Evolutionary conservation across 306 rosid species (phyloP).

Genomic region (Quercus gilva): DNA sequence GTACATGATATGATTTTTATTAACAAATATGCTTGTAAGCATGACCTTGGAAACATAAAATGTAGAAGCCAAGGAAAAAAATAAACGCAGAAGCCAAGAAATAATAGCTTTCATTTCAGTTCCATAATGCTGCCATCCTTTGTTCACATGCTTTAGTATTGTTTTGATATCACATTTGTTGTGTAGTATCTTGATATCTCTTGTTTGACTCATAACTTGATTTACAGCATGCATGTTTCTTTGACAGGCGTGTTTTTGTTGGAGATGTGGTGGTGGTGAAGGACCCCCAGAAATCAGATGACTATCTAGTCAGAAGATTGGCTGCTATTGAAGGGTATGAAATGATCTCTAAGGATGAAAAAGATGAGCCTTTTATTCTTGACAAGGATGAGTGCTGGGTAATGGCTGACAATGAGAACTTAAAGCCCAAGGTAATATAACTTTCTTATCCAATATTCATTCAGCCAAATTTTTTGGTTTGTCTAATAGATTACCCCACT

Average conservation of each 20-base stretch:
- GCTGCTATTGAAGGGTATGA: conserved; percentile 90
- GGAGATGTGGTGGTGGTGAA: conserved; percentile 93
- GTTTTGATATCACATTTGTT: neutral
- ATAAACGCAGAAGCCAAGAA: neutral
- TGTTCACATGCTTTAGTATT: neutral
- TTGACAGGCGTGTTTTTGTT: conserved; percentile 74
- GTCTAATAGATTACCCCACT: neutral
- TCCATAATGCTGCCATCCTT: neutral
- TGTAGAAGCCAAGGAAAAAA: neutral
- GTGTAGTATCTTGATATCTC: neutral
- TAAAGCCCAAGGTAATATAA: conserved; percentile 72
- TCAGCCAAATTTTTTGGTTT: conserved; percentile 1
- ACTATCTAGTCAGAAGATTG: conserved; percentile 77
- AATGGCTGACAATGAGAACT: conserved; percentile 71
- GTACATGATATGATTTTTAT: neutral
- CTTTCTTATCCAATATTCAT: conserved; percentile 14
- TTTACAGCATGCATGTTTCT: conserved; percentile 25
- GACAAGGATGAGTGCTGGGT: conserved; percentile 94
- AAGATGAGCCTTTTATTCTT: conserved; percentile 77
- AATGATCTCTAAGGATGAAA: conserved; percentile 78
- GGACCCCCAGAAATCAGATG: conserved; percentile 69
- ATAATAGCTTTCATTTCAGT: neutral
- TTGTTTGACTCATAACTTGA: conserved; percentile 15
- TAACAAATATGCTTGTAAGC: neutral
- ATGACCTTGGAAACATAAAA: neutral